Percentiles rank a stretch among this genome's conserved stretches.
These are phyloP conservation scores for Hypoxylon fuscum DNA, from an alignment of 495 filamentous ascomycete genomes.

Conservation along the genomic window DNA sequence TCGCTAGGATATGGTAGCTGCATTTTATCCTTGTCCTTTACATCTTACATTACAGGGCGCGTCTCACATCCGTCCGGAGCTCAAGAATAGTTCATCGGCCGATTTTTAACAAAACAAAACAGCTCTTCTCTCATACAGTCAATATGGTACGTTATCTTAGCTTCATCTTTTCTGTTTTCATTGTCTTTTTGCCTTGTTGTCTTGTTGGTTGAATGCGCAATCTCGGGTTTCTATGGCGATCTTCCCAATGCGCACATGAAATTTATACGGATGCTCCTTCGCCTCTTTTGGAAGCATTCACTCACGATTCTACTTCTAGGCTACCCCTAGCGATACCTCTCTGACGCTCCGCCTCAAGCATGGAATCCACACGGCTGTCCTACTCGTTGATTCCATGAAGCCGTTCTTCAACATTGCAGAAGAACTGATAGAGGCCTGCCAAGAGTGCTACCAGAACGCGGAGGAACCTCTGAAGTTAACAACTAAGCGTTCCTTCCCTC, in stretches of 20 bases:
- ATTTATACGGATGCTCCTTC: too few relatives aligned
- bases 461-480: conserved; percentile 48
- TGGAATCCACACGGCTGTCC: conserved; percentile 78
- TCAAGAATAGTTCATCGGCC: too few relatives aligned
- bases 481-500: too few relatives aligned
- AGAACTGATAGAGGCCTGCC: conserved; percentile 66
- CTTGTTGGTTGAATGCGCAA: too few relatives aligned
- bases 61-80: too few relatives aligned
- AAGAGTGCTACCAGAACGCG: conserved; percentile 57
- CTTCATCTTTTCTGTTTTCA: conserved; percentile 3
- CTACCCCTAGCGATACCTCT: too few relatives aligned
- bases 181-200: background rate
- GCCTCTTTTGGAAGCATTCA: too few relatives aligned
- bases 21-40: conserved; percentile 4
- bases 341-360: conserved; percentile 81
- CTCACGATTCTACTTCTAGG: too few relatives aligned
- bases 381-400: conserved; percentile 70
- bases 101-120: background rate
- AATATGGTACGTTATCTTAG: conserved; percentile 38
- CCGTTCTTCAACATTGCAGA: conserved; percentile 68
- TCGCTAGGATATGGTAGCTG: conserved; percentile 4
- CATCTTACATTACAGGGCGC: too few relatives aligned
- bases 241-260: too few relatives aligned
- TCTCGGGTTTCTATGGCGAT: too few relatives aligned
- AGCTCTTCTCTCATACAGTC: too few relatives aligned